A percentile compares a stretch with the other conserved stretches of the same genome.
Conservation (phyloP, 495 filamentous ascomycete genomes). For the Xylaria cubensis region DNA sequence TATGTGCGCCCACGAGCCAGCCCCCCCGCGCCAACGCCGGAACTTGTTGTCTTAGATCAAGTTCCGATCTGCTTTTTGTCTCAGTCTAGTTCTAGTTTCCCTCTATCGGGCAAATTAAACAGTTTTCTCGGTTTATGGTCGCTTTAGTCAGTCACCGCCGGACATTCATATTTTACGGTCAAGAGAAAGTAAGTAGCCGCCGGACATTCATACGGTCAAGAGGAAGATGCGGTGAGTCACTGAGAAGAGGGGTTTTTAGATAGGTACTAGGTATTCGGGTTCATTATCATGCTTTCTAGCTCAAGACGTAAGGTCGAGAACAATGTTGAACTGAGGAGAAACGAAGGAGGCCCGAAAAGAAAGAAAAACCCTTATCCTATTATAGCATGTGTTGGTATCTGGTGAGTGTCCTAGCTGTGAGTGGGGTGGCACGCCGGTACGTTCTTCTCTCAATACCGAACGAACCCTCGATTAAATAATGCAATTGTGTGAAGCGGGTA, state of each 20-base stretch:
- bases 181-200: neutral
- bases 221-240: conserved; percentile 1
- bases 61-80: conserved; percentile 22
- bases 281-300: neutral
- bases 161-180: neutral
- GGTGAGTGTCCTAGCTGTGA: neutral
- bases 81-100: neutral
- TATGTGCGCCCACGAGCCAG: neutral
- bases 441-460: conserved; percentile 4
- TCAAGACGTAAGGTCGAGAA: neutral
- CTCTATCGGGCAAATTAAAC: neutral
- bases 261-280: neutral
- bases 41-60: conserved; percentile 7
- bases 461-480: conserved; percentile 24
- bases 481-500: conserved; percentile 31
- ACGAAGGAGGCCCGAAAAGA: conserved; percentile 20
- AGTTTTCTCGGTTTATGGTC: conserved; percentile 12
- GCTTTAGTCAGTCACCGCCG: neutral
- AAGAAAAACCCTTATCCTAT: conserved; percentile 38
- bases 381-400: conserved; percentile 20
- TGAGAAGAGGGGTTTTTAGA: neutral
- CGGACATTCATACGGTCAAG: neutral
- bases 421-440: conserved; percentile 6
- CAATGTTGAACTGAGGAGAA: conserved; percentile 1
- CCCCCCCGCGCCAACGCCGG: conserved; percentile 11